Evolutionary conservation across 441 rosid species (phyloP), one percentile per base, ranked within the genome.

Genomic region (Erodium chrysanthum): DNA sequence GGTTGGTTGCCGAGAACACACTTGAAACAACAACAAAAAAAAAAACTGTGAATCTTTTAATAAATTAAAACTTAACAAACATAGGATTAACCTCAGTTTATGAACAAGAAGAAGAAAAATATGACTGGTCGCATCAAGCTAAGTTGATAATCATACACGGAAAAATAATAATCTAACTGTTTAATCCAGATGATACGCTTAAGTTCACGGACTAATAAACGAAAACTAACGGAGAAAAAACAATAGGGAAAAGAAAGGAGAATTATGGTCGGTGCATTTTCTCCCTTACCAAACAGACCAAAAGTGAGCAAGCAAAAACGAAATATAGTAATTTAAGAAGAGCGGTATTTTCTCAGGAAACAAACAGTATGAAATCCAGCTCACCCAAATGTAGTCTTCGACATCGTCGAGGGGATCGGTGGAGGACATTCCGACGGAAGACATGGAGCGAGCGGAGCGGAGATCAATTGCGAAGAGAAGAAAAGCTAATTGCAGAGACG

Each of bases 371-470:
- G 29, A 27, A 27, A 27, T 27, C 29, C 31, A 58, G 68, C 78
- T 71, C 5, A 88, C 97, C 83, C 77, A 76, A 73, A 79, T 56
- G 73, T 75, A 88, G 48, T 85, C 88, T 29, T 87, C 83, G 9
- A 87, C 89, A 40, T 85, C 85, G 60, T 79, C 82, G 63, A 85
- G 73, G 69, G 66, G 60, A 56, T 62, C 74, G 25, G 83, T 76
- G 44, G 78, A 75, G 65, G 89, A 20, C 35, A 74, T 58, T 66
- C 78, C 79, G 61, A 54, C 81, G 25, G 86, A 82, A 52, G 59
- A 52, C 59, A 52, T 50, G 20, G 59, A 52, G 23, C 10, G 21
- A 50, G 5, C 21, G 15, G 15, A 44, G 15, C 1, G 33, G 33
- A 29, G 33, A 29, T 29, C 5, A 29, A 29, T 29, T 29, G 33